Base-by-base conservation (phyloP, 169 alveolate genomes). In the Cyclospora cayetanensis region DNA sequence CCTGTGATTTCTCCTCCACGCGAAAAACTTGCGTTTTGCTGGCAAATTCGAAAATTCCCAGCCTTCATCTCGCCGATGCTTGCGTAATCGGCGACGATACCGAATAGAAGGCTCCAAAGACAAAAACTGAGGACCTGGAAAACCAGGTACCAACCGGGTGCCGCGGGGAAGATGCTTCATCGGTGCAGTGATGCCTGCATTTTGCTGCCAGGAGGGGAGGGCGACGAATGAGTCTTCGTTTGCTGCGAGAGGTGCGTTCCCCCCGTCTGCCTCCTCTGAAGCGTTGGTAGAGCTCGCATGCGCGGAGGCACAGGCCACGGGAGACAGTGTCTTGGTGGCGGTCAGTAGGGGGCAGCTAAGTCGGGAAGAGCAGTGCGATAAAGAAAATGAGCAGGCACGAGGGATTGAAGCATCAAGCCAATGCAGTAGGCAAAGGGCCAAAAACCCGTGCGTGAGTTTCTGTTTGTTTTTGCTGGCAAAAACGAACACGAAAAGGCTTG, bases 1-100 rank as follows among this genome's bases (percentile, higher is more conserved):
- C 31, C 92, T 65, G 88, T 70, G 83, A 70, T 88, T 88, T 65
- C 92, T 55, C 25, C 92, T 43, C 53, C 84, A 76, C 0, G 92
- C 92, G 27, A 88, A 88, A 35, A 70, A 88, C 22, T 29, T 52
- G 43, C 92, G 76, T 27, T 80, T 79, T 22, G 11, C 7, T 4
- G 68, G 92, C 29, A 88, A 65, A 29, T 50, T 72, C 70, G 66
- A 70, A 7, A 88, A 70, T 35, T 80, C 11, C 92, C 86, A 88
- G 53, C 83, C 92, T n/a, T 70, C 79, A 25, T 74, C 83, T 12
- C 92, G 34, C 25, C 88, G 35, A 46, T 52, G 55, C 15, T 52
- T 70, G n/a, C 66, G 60, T 68, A 88, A 52, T 5, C 92, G 79
- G 27, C 88, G 87, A 31, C 92, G 83, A 43, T 39, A 74, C 65